Conservation (phyloP, 2,329 filamentous ascomycete genomes). For the Dactylellina cionopaga region DNA sequence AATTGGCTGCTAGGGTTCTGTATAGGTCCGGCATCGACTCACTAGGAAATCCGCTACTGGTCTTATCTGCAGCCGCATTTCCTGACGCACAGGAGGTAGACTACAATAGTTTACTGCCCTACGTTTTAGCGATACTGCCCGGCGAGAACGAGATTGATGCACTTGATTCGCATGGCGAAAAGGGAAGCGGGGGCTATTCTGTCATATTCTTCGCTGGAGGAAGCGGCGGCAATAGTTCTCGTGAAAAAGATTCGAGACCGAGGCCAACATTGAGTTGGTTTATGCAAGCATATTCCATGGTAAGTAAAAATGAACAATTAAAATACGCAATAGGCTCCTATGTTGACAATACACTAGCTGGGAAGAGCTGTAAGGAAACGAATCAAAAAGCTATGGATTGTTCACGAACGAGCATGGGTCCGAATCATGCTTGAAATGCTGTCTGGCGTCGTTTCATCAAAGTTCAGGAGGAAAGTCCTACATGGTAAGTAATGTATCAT, state of each 20-base stretch:
- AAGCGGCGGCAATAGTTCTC: constrained; percentile 53
- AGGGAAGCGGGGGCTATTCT: constrained; percentile 64
- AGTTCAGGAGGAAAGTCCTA: constrained; percentile 69
- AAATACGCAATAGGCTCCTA: not conserved
- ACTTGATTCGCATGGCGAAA: constrained; percentile 48
- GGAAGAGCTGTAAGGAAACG: constrained; percentile 67
- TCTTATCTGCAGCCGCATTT: constrained; percentile 69
- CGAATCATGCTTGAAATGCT: constrained; percentile 68
- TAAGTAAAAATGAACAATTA: constrained; percentile 28
- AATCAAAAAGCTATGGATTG: constrained; percentile 68
- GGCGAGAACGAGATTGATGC: constrained; percentile 66
- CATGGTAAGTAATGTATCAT: constrained; percentile 61
- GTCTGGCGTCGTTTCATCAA: constrained; percentile 68
- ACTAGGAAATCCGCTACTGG: constrained; percentile 65
- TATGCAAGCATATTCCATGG: constrained; percentile 68
- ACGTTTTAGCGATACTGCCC: constrained; percentile 67
- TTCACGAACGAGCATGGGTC: constrained; percentile 69
- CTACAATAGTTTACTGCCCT: constrained; percentile 67
- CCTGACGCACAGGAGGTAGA: constrained; percentile 67
- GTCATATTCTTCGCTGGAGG: constrained; percentile 70
- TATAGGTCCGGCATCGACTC: constrained; percentile 66
- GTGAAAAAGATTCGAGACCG: constrained; percentile 59
- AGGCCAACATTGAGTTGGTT: constrained; percentile 68
- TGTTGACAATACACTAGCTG: constrained; percentile 57
- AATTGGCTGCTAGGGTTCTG: constrained; percentile 66